A percentile compares a stretch with the other conserved stretches of the same genome.
Conservation (phyloP, 1,284 basidiomycete species). For the Naganishia cerealis region DNA sequence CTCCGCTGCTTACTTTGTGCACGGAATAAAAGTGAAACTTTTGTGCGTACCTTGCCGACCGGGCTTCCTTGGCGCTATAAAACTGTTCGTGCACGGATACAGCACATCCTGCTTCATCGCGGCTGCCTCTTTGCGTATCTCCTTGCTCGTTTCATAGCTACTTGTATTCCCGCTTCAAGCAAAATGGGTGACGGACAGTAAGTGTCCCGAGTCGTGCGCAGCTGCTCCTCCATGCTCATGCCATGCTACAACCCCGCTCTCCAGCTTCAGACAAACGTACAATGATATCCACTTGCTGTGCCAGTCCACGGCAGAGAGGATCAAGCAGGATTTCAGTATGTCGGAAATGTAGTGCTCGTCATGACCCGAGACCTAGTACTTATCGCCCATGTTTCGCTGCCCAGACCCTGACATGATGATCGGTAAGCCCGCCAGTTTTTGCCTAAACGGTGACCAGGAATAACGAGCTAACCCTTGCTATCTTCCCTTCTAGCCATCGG, state of each 20-base stretch:
- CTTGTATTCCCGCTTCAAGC: background rate
- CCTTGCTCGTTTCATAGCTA: background rate
- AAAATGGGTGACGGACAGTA: constrained; percentile 35
- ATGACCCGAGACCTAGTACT: background rate
- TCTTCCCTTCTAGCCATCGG: constrained; percentile 53
- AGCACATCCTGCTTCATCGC: too few species aligned
- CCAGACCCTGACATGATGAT: constrained; percentile 36
- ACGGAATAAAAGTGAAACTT: background rate
- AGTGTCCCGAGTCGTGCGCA: background rate
- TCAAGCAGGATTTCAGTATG: constrained; percentile 53
- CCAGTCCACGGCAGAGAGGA: constrained; percentile 47
- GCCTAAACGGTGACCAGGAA: background rate
- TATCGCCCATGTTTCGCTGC: background rate
- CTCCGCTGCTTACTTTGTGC: background rate
- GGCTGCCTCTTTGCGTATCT: too few species aligned
- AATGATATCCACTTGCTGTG: constrained; percentile 54
- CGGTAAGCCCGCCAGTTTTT: constrained; percentile 9
- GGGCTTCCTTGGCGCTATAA: too few species aligned
- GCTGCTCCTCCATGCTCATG: background rate
- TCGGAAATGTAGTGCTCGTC: constrained; percentile 14
- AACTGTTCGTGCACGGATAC: too few species aligned
- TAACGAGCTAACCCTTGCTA: background rate
- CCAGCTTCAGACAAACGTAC: constrained; percentile 49
- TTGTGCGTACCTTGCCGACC: too few species aligned
- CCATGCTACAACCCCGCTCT: background rate